Base-by-base conservation (phyloP, 2,329 filamentous ascomycete species). In the Fusarium sp. region DNA sequence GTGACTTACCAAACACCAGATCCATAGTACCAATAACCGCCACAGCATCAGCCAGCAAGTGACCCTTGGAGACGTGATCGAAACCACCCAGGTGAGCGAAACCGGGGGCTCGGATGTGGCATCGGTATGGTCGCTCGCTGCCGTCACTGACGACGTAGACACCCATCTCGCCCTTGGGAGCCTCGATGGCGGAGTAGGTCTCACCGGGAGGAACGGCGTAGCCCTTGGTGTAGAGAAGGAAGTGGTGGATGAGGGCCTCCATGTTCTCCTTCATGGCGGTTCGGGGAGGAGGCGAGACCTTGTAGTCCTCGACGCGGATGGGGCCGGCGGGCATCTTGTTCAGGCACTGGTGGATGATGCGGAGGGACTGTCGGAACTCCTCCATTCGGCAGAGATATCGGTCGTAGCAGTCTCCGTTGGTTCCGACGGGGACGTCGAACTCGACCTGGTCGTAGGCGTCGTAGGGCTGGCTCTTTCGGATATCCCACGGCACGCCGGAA, bases 261-360 rank as follows among this genome's bases (percentile, higher is more conserved):
- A 99, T 99, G 88, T 99, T 99, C 91, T 99, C 97, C 90, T 99
- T 99, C 97, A 99, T 99, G 81, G 97, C 97, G 52, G 94, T 89
- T 81, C 97, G 92, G n/a, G 97, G 97, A 72, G 97, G 97, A 25
- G 97, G 97, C 4, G 94, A 93, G 80, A 99, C 91, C 91, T 99
- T 99, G 91, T 98, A 99, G 86, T 99, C 97, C 86, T 99, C 97
- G 47, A 98, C 95, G 78, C 96, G 94, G 82, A 98, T 90, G 62
- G 97, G 97, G 32, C 97, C 97, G 58, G 94, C 90, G 58, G 97
- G 96, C 94, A 99, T 99, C 88, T 99, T 95, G 90, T 99, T 98
- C 79, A 99, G 87, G 85, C 97, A 99, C 86, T 99, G 97, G 89
- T 97, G 93, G 82, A 99, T 98, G 85, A 99, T 99, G 80, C 97